Evolutionary conservation across 179 eudicot genomes (phyloP).

Genomic region (Monotropa hypopitys): DNA sequence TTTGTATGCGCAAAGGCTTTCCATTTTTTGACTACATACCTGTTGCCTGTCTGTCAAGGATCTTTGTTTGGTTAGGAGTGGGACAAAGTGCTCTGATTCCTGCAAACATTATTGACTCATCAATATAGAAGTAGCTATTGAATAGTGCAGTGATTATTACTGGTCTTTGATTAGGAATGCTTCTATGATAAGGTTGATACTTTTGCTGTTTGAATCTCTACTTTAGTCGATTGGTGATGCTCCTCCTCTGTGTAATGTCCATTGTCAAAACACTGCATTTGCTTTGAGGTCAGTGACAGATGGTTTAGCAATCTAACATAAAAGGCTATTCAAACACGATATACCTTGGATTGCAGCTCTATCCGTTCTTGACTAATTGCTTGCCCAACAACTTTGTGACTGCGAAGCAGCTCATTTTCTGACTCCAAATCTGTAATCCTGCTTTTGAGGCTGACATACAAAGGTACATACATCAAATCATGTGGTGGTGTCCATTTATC

Average conservation of each 20-base stretch:
- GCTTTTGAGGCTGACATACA: conserved; percentile 29
- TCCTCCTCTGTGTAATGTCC: conserved; percentile 22
- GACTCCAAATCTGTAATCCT: conserved; percentile 35
- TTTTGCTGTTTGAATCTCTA: conserved; percentile 16
- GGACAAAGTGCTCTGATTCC: conserved; percentile 21
- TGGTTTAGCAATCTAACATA: neutral
- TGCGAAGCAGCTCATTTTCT: conserved; percentile 36
- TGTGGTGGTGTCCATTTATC: neutral
- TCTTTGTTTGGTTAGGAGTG: conserved; percentile 42
- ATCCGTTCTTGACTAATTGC: conserved; percentile 17
- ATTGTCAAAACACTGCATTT: conserved; percentile 28
- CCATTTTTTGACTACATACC: conserved; percentile 18
- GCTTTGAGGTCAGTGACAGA: conserved; percentile 7
- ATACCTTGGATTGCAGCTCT: conserved; percentile 23
- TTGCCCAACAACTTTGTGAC: conserved; percentile 23
- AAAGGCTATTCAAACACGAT: neutral
- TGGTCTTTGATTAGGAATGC: neutral
- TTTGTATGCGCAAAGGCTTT: neutral
- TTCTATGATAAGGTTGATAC: conserved; percentile 12
- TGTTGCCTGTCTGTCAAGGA: conserved; percentile 48
- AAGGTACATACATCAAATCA: conserved; percentile 8
- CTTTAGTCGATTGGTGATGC: conserved; percentile 16
- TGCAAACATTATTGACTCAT: conserved; percentile 16
- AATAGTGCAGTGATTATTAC: neutral
- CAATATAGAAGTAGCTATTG: neutral